Base-by-base conservation (phyloP, 2,329 filamentous ascomycete species). In the Trichoderma polysporum region DNA sequence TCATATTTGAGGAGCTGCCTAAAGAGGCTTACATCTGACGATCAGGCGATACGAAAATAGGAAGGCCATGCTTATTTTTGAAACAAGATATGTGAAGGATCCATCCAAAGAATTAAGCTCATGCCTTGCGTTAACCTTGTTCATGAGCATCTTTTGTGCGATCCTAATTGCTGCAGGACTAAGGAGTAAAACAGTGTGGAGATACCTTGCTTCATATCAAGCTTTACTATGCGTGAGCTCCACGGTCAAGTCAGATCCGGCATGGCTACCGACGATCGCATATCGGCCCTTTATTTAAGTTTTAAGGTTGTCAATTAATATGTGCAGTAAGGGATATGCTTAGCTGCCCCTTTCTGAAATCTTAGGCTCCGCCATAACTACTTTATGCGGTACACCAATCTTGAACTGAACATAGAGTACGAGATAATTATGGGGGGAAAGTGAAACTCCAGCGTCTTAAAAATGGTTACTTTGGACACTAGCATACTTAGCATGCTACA, bases 11-110 rank as follows among this genome's bases (percentile, higher is more conserved):
- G 54, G 25, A 39, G n/a, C 5, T 29, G 37, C 54, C 35, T 19
- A 22, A 31, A 12, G 7, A 9, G 6, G 3, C 10, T 27, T 17
- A 4, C 3, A 58, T 22, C 3, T 19, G 54, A 15, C 25, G 54
- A 58, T 58, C 35, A 45, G n/a, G 54, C 54, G 54, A 58, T 58
- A 33, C 54, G 19, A 17, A 45, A 58, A 58, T 27, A 58, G 54
- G 54, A 58, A 58, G 54, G 35, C 37, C 37, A 27, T 19, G 15
- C n/a, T 22, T 8, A 4, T 22, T 45, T 45, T 22, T 19, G 41
- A 45, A 58, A 41, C 35, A 41, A 15, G 25, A 29, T 2, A 25
- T 33, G 54, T 29, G 25, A 39, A 45, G 27, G 15, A 19, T 13
- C 22, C 25, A 13, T 31, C 25, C 22, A 57, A 58, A 50, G 22